A percentile compares a stretch with the other conserved stretches of the same genome.
phyloP scores from a whole-genome alignment of 768 basidiomycete species.

The Tricholoma hemisulphureum region DNA sequence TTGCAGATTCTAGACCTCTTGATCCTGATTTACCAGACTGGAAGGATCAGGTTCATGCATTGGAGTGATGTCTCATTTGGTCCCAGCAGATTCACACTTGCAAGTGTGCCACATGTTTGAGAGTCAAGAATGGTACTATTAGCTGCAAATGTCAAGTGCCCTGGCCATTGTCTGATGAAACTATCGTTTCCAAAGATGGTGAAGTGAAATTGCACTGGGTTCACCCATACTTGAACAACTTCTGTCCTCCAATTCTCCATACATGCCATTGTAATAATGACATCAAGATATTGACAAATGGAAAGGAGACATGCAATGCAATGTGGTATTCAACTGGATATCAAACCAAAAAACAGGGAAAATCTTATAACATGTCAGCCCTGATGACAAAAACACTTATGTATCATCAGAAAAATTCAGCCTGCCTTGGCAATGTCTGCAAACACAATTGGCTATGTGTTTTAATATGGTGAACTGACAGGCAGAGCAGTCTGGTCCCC shows the following conservation, averaged over 20 bases:
- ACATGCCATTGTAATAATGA: constrained; percentile 40
- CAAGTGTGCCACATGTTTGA: constrained; percentile 19
- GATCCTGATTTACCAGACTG: constrained; percentile 18
- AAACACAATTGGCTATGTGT: constrained; percentile 25
- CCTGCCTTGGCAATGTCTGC: constrained; percentile 5
- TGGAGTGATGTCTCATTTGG: constrained; percentile 22
- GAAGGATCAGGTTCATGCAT: background rate
- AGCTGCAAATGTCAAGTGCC: constrained; percentile 40
- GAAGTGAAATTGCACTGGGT: constrained; percentile 26
- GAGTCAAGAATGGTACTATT: constrained; percentile 3
- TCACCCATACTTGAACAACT: constrained; percentile 25
- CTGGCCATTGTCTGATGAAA: constrained; percentile 18
- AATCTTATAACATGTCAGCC: constrained; percentile 35
- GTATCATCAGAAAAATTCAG: constrained; percentile 19
- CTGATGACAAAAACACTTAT: constrained; percentile 31
- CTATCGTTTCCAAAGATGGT: constrained; percentile 24
- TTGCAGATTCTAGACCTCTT: too few species aligned
- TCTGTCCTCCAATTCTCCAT: constrained; percentile 23
- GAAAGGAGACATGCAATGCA: constrained; percentile 28
- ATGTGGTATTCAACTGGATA: constrained; percentile 40
- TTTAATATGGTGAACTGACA: constrained; percentile 30
- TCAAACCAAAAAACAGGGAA: constrained; percentile 38
- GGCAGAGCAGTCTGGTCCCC: constrained; percentile 37
- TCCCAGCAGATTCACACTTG: constrained; percentile 36
- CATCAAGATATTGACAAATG: constrained; percentile 36